phyloP scores from a whole-genome alignment of 176 grass and related monocot genomes.

The Triticum turgidum region DNA sequence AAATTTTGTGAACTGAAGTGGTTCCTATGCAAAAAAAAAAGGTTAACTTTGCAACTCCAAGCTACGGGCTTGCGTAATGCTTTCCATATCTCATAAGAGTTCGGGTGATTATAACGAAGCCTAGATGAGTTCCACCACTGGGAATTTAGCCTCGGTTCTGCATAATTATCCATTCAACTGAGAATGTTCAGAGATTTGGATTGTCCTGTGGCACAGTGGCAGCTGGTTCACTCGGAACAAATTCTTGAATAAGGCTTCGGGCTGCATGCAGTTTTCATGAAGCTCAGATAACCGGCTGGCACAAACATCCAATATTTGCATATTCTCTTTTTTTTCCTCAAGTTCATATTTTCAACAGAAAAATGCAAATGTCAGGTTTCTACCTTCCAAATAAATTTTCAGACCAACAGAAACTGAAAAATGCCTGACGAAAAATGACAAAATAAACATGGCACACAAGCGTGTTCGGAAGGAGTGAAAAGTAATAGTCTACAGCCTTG shows the following conservation, averaged over 20 bases:
- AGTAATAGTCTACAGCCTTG: background rate
- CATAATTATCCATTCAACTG: constrained; percentile 22
- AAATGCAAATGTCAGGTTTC: background rate
- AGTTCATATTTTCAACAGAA: background rate
- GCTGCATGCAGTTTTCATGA: too few species aligned
- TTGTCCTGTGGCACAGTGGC: constrained; percentile 11
- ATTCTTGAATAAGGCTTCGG: too few species aligned
- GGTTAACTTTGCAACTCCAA: background rate
- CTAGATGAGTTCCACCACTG: constrained; percentile 5
- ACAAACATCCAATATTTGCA: background rate
- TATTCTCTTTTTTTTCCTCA: background rate
- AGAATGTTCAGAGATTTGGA: constrained; percentile 17
- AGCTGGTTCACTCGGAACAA: constrained; percentile 77
- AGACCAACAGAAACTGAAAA: background rate
- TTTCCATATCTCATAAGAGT: constrained; percentile 1
- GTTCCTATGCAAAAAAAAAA: background rate
- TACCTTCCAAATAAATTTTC: background rate
- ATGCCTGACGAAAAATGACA: background rate
- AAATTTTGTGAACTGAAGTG: too few species aligned
- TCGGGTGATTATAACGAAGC: background rate
- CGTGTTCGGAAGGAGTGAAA: background rate
- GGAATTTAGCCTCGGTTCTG: constrained; percentile 15
- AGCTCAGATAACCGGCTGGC: background rate
- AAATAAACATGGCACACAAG: background rate
- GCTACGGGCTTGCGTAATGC: constrained; percentile 3